phyloP scores from a whole-genome alignment of 2,329 filamentous ascomycete genomes.

The Cytospora leucostoma region DNA sequence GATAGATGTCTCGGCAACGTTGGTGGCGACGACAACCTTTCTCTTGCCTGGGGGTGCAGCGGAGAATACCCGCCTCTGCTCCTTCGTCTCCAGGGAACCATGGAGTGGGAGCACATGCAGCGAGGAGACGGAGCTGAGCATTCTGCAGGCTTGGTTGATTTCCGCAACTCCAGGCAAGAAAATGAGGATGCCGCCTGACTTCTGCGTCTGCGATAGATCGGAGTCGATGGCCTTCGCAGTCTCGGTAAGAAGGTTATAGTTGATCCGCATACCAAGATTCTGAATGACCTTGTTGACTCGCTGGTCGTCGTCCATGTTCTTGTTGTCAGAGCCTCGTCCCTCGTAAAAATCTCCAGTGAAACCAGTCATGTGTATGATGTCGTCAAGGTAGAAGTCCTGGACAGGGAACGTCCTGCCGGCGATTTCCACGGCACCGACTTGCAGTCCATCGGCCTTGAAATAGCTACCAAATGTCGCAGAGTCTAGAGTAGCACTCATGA shows the following conservation, averaged over 20 bases:
- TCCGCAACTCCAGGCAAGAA: conserved; percentile 92
- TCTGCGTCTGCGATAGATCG: conserved; percentile 63
- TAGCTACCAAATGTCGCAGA: conserved; percentile 82
- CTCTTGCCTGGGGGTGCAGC: conserved; percentile 75
- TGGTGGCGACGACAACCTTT: conserved; percentile 93
- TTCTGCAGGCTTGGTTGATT: conserved; percentile 77
- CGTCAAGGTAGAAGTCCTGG: conserved; percentile 85
- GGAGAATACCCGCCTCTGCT: conserved; percentile 86
- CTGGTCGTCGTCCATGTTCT: conserved; percentile 34
- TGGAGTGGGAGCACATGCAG: conserved; percentile 86
- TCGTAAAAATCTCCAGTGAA: conserved; percentile 57
- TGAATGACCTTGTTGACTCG: conserved; percentile 69
- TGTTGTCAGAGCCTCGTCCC: conserved; percentile 52
- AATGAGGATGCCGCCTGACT: conserved; percentile 87
- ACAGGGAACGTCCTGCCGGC: conserved; percentile 88
- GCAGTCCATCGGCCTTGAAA: conserved; percentile 67
- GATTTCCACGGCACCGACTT: conserved; percentile 82
- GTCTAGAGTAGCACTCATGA: conserved; percentile 97
- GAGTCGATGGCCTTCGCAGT: conserved; percentile 80
- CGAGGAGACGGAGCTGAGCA: conserved; percentile 60
- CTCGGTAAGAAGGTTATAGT: conserved; percentile 82
- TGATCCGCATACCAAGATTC: conserved; percentile 78
- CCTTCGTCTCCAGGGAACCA: conserved; percentile 83
- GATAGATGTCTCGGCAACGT: conserved; percentile 97
- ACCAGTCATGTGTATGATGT: conserved; percentile 77